Evolutionary conservation across 2,329 filamentous ascomycete species (phyloP).

Genomic region (Alternaria sp.): DNA sequence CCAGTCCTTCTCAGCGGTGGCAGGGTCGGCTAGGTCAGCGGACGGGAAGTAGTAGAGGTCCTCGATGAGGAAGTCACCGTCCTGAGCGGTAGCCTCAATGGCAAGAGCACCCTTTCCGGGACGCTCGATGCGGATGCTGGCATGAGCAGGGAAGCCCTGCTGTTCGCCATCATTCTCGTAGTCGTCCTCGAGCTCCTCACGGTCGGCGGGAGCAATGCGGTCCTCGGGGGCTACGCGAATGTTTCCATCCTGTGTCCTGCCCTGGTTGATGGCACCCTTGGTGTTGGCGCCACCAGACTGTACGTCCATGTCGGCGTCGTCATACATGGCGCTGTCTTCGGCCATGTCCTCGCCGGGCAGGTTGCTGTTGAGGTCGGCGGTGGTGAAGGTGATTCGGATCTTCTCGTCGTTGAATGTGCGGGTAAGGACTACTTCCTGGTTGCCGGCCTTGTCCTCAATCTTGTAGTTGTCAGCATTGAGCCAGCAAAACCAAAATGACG

Average conservation of each 20-base stretch:
- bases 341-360: conserved; percentile 56
- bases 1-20: conserved; percentile 79
- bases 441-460: conserved; percentile 78
- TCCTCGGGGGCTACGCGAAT: conserved; percentile 65
- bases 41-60: conserved; percentile 89
- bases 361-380: conserved; percentile 75
- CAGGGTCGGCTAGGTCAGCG: conserved; percentile 76
- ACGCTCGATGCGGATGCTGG: conserved; percentile 91
- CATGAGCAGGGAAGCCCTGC: conserved; percentile 75
- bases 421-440: conserved; percentile 86
- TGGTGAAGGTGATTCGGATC: conserved; percentile 86
- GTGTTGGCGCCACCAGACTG: conserved; percentile 66
- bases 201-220: conserved; percentile 64
- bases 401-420: conserved; percentile 88
- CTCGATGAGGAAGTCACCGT: conserved; percentile 86
- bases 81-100: conserved; percentile 85
- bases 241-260: conserved; percentile 60
- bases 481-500: too few species aligned
- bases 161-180: conserved; percentile 62
- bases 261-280: conserved; percentile 65
- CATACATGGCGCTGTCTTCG: conserved; percentile 59
- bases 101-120: conserved; percentile 82
- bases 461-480: conserved; percentile 33
- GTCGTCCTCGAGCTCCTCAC: conserved; percentile 65
- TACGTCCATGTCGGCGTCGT: conserved; percentile 51